Evolutionary conservation across 352 stramenopile genomes (phyloP), one percentile per base, ranked within the genome.

Genomic region (Phytophthora pluvialis): DNA sequence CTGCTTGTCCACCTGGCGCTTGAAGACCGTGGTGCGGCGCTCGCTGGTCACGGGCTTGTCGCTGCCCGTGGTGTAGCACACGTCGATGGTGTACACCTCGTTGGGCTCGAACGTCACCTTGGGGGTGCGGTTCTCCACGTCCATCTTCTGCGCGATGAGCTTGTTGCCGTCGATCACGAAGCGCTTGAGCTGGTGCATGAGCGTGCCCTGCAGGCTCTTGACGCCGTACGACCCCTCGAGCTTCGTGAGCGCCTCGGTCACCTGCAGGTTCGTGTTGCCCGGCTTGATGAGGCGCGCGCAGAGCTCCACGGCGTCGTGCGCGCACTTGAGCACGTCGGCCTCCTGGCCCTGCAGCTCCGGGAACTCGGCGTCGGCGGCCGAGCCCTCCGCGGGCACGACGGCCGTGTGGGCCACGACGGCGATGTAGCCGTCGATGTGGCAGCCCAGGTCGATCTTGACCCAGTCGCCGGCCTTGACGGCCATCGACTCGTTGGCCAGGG

Each of bases 171-270:
- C 97, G 64, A 99, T 98, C 12, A 99, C 96, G 64, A 95, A 98
- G 63, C 96, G 94, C 82, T 99, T 99, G 76, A 99, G 97, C 86
- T 99, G 98, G 80, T 99, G 98, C 97, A 99, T 99, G 57, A 99
- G 82, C 59, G 98, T 98, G 33, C 97, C 98, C 58, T 98, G 89
- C 63, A 99, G 86, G 46, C 95, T 89, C 68, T 98, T 99, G 60
- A 99, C 98, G 49, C 93, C 97, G 76, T 99, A 99, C 13, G 86
- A 74, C 35, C 92, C 85, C 36, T 98, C 97, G 4, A 99, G 91
- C 64, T 97, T 96, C 38, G 91, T 91, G 7, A 99, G 86, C 28
- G 95, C 94, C 60, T 98, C 88, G 9, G 98, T 99, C 25, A 97
- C 96, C 78, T 98, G 89, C 43, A 89, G 66, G 83, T 99, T 99